Percentiles rank a stretch among this genome's conserved stretches.
phyloP scores from a whole-genome alignment of 768 basidiomycete genomes.

The Mycena olivaceomarginata region DNA sequence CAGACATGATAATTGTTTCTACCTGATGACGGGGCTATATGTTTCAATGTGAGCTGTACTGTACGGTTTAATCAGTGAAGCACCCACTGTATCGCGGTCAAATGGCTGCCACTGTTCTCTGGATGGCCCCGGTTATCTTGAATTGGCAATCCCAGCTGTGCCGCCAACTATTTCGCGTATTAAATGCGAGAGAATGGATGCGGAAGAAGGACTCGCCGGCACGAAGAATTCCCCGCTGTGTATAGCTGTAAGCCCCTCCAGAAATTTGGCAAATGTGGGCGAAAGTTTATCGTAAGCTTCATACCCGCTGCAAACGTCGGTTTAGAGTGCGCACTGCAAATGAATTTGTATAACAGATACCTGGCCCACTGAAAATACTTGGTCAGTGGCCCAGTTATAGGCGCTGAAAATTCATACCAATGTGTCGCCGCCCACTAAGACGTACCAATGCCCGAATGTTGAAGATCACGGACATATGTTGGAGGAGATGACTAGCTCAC shows the following conservation, averaged over 20 bases:
- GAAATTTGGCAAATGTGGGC: constrained; percentile 68
- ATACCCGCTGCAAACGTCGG: constrained; percentile 61
- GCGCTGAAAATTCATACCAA: constrained; percentile 52
- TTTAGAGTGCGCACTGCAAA: neutral
- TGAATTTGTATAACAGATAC: constrained; percentile 41
- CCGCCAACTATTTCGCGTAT: constrained; percentile 8
- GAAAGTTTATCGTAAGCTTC: constrained; percentile 80
- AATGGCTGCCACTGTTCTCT: constrained; percentile 67
- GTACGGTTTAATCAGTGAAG: neutral
- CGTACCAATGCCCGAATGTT: neutral
- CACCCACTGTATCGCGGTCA: constrained; percentile 70
- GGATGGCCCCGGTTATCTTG: constrained; percentile 69
- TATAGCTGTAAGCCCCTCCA: constrained; percentile 75
- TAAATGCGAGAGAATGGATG: neutral
- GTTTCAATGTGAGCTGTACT: neutral
- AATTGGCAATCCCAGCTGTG: constrained; percentile 45
- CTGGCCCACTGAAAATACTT: constrained; percentile 58
- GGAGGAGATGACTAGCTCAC: constrained; percentile 44
- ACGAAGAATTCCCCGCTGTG: constrained; percentile 62
- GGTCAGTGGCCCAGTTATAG: neutral
- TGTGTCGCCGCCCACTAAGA: constrained; percentile 62
- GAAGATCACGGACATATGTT: constrained; percentile 3
- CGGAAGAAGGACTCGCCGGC: neutral
- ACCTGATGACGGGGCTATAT: constrained; percentile 63
- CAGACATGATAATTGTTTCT: neutral